Base-by-base conservation (phyloP, 2,329 filamentous ascomycete genomes). In the Colletotrichum graminicola region DNA sequence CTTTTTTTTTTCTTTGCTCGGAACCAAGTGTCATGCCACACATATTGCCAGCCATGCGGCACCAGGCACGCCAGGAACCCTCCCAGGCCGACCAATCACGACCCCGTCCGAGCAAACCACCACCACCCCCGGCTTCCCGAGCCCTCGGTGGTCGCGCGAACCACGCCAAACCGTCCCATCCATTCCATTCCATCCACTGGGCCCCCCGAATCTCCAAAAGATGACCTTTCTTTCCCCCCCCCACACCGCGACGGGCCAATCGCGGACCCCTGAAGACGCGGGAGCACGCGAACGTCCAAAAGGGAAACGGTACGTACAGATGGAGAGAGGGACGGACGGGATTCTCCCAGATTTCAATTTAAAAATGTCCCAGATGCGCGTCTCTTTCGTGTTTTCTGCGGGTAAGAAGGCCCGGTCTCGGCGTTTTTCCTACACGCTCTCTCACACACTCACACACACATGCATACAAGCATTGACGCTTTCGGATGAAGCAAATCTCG, bases 161-260 rank as follows among this genome's bases (percentile, higher is more conserved):
- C 59, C 32, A n/a, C 52, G 52, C 52, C 52, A 55, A 55, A 36
- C 52, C 52, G 32, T 36, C 52, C 52, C 52, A 55, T 36, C 29
- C 43, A 14, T 23, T 21, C 41, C 18, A 43, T 11, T 21, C 29
- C 8, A 5, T n/a, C 26, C 5, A 1, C 41, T 8, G n/a, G n/a
- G n/a, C n/a, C 43, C 4, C 21, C 29, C 6, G 12, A 62, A 51
- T 49, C 59, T 62, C 59, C 59, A 62, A 62, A 39, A 52, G 21
- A 29, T 16, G 21, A 45, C 21, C 45, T 7, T 43, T 3, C 21
- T 10, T 23, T 39, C 59, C 59, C 61, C 61, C 29, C 59, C 59
- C 61, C 61, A 54, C 61, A 63, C 45, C 62, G 62, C 51, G 49
- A 64, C 49, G 26, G 51, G 1, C 62, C 62, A 64, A 64, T 64